Percentiles rank a stretch among this genome's conserved stretches.
Evolutionary conservation across 768 basidiomycete species (phyloP).

Genomic region (Sarcodon aspratus): DNA sequence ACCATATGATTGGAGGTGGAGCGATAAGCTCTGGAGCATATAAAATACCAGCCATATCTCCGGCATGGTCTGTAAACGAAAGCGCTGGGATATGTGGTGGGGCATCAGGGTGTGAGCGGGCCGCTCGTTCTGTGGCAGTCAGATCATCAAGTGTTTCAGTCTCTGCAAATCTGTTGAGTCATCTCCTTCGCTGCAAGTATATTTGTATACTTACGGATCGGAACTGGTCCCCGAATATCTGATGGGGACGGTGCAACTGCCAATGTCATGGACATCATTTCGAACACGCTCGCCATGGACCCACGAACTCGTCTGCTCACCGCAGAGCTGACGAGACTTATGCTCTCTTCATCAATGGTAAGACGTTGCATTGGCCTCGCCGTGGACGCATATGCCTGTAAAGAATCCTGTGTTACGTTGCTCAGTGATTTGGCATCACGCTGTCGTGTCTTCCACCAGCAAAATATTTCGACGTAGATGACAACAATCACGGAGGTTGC

Average conservation of each 20-base stretch:
- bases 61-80: constrained; percentile 63
- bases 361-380: constrained; percentile 27
- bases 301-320: constrained; percentile 36
- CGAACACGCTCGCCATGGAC: constrained; percentile 72
- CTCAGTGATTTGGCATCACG: constrained; percentile 40
- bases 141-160: constrained; percentile 78
- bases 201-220: constrained; percentile 42
- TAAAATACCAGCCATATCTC: constrained; percentile 66
- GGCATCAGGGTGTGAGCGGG: constrained; percentile 67
- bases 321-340: constrained; percentile 32
- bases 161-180: constrained; percentile 21
- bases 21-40: constrained; percentile 78
- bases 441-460: constrained; percentile 33
- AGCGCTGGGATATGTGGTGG: constrained; percentile 62
- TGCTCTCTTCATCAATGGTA: constrained; percentile 36
- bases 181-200: not conserved
- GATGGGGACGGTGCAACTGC: constrained; percentile 59
- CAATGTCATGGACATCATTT: constrained; percentile 75
- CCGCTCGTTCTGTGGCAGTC: constrained; percentile 67
- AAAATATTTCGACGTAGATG: constrained; percentile 50
- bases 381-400: constrained; percentile 38
- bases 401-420: constrained; percentile 43
- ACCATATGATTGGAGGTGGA: constrained; percentile 72
- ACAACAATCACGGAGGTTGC: constrained; percentile 43
- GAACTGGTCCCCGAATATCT: constrained; percentile 45